Conservation (phyloP, 1,139 yeast genomes). For the Zygosaccharomyces sapae region DNA sequence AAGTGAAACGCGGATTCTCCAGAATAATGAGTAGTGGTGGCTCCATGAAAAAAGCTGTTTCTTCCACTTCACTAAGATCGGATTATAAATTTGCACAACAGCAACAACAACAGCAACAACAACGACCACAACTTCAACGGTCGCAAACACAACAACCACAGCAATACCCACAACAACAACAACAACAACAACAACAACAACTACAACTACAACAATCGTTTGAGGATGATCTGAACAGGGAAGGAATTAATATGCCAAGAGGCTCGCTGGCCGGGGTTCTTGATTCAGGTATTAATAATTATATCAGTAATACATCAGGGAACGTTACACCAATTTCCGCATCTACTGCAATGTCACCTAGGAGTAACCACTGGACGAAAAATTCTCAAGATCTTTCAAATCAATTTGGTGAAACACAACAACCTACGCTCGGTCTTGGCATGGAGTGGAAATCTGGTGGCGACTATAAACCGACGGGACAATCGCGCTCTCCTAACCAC, state of each 20-base stretch:
- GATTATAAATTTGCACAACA: slow-evolving; percentile 1
- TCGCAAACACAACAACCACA: neutral
- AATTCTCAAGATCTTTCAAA: neutral
- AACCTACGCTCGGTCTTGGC: slow-evolving; percentile 3
- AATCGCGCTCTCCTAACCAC: too few relatives aligned
- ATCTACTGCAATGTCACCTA: slow-evolving; percentile 14
- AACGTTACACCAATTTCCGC: slow-evolving; percentile 14
- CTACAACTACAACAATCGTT: slow-evolving; percentile 2
- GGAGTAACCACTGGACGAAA: neutral
- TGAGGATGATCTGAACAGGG: neutral
- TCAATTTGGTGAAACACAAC: neutral
- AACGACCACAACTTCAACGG: neutral
- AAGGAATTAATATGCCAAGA: neutral
- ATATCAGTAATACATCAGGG: slow-evolving; percentile 1
- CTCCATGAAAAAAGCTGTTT: slow-evolving; percentile 14
- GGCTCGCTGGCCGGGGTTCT: slow-evolving; percentile 9
- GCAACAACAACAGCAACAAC: neutral
- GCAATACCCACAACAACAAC: too few relatives aligned
- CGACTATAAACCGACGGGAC: too few relatives aligned
- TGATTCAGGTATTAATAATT: slow-evolving; percentile 1
- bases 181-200: slow-evolving; percentile 5
- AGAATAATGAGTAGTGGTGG: slow-evolving; percentile 28
- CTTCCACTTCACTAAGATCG: slow-evolving; percentile 11
- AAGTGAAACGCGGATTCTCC: slow-evolving; percentile 29
- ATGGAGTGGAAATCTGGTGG: slow-evolving; percentile 1